Evolutionary conservation across 495 filamentous ascomycete genomes (phyloP), one percentile per base, ranked within the genome.

Genomic region (Halenospora varia): DNA sequence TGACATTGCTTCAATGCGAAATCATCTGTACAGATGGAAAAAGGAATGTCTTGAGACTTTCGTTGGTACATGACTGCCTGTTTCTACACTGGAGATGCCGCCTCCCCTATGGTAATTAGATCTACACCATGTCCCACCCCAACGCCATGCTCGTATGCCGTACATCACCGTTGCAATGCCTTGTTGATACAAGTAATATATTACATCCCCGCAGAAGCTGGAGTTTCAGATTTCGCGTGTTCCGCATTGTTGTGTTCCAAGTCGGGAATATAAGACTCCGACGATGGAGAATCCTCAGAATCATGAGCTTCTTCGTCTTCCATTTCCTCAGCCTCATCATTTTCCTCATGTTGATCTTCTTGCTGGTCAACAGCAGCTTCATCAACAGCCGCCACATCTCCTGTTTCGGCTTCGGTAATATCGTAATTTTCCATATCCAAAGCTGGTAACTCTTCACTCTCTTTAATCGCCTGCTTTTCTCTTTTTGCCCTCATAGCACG

Each of bases 401-500:
- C 8, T 9, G 9, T 40, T 15, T 15, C 15, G 8, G 35, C 9
- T 15, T 9, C 35, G 35, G 9, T 40, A 9, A 15, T 40, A 40
- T 6, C 54, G 51, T 39, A 40, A n/a, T 13, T 48, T 66, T 19
- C 19, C 35, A 25, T 55, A 29, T 26, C 4, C 13, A 22, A 25
- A 44, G n/a, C n/a, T n/a, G n/a, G n/a, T n/a, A n/a, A n/a, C n/a
- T n/a, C n/a, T n/a, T n/a, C n/a, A n/a, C n/a, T n/a, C n/a, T 55
- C 56, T 19, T 76, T 74, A 50, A 97, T 75, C 18, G 80, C 77
- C n/a, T 79, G 67, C 55, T 90, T 80, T 67, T 97, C 96, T 64
- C 78, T 82, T 22, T 81, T 75, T 73, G 97, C 92, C n/a, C 90
- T 85, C 46, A 96, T 58, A 18, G 70, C 66, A n/a, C n/a, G n/a